Percentiles rank a stretch among this genome's conserved stretches.
phyloP scores from a whole-genome alignment of 768 basidiomycete genomes.

The Amanita pseudoporphyria region DNA sequence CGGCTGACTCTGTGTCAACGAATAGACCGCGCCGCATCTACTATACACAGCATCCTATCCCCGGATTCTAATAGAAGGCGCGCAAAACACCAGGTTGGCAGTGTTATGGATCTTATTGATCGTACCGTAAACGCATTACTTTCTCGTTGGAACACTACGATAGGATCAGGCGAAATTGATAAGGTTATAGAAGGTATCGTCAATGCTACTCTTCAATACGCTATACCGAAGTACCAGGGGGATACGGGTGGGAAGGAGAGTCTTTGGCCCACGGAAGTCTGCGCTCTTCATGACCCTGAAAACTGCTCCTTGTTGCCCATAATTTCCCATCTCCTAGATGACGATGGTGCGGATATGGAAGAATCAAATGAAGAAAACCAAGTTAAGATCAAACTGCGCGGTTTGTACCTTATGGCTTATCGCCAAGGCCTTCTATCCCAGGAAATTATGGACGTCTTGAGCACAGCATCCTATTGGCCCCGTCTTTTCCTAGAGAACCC shows the following conservation, averaged over 20 bases:
- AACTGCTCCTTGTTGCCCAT: constrained; percentile 44
- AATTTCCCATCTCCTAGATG: constrained; percentile 38
- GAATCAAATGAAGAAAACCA: constrained; percentile 17
- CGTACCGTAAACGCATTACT: constrained; percentile 53
- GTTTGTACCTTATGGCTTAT: constrained; percentile 53
- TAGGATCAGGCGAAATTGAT: constrained; percentile 58
- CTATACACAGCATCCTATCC: constrained; percentile 44
- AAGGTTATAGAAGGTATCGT: constrained; percentile 58
- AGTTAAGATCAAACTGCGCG: constrained; percentile 31
- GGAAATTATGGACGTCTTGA: constrained; percentile 48
- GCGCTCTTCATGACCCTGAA: constrained; percentile 51
- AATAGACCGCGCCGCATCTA: constrained; percentile 53
- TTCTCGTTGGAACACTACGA: constrained; percentile 32
- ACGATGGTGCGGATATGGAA: constrained; percentile 15
- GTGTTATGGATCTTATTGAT: constrained; percentile 73
- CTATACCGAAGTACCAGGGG: constrained; percentile 51
- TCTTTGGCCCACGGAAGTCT: constrained; percentile 49
- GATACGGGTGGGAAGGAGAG: constrained; percentile 24
- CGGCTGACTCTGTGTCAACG: constrained; percentile 48
- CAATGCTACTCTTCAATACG: constrained; percentile 68
- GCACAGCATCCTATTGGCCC: constrained; percentile 61
- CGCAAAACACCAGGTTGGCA: constrained; percentile 46
- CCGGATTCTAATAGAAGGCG: constrained; percentile 38
- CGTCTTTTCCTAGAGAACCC: constrained; percentile 71
- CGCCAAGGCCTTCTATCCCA: constrained; percentile 48